Evolutionary conservation across 306 rosid species (phyloP), one percentile per base, ranked within the genome.

Genomic region (Inga oerstediana): DNA sequence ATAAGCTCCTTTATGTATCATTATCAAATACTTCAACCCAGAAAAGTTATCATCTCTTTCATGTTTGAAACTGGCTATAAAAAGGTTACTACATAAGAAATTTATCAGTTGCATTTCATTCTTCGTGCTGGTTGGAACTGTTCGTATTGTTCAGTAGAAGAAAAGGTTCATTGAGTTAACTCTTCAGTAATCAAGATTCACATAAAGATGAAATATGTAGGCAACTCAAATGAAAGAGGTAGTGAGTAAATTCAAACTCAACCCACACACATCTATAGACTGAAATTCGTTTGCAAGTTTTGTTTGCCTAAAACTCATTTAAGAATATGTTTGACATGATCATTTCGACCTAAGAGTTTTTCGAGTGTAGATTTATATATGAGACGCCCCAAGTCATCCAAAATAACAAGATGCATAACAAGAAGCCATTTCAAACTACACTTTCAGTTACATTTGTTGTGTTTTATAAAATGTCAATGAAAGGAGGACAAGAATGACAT

Each of bases 41-140:
- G 46, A 46, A 46, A 69, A 52, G 48, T 16, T 39, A 3, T 32
- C 62, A 65, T 19, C 10, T 4, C 67, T 12, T 22, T 76, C 44
- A 54, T 61, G 59, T 8, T 43, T 62, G 9, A 35, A 85, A 27
- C 72, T 22, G 71, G 34, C 72, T 43, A 76, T 71, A 17, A 39
- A n/a, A 24, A 24, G 34, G 10, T 15, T 22, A 56, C 20, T 8
- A 8, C 64, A 20, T 56, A 56, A 56, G 64, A 56, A 59, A 59
- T 59, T 24, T 56, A 61, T 87, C 85, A 51, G 75, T 19, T 79
- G 66, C 61, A 61, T 72, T 73, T 66, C 85, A 59, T 83, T 68
- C 39, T 69, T 83, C 51, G 75, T 76, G 16, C 44, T 44, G 17
- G 35, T 32, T 46, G 77, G 71, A 71, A 76, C 41, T 45, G 85